Evolutionary conservation across 345 rosid genomes (phyloP).

Genomic region (Abelmoschus esculentus): DNA sequence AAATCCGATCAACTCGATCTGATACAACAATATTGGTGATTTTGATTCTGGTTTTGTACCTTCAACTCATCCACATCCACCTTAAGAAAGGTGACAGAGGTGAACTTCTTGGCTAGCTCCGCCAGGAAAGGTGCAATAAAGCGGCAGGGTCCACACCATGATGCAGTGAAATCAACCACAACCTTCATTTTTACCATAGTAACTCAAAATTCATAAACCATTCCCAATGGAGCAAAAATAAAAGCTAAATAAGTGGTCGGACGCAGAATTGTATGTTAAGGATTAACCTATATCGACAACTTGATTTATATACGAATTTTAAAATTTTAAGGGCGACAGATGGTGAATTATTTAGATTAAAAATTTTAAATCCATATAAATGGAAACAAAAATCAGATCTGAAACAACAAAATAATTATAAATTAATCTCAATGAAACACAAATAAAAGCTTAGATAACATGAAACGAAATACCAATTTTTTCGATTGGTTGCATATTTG

Average conservation of each 20-base stretch:
- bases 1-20: not conserved
- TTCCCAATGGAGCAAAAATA: not conserved
- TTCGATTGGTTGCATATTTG: slow-evolving; percentile 36
- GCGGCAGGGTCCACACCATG: slow-evolving; percentile 85
- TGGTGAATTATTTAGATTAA: not conserved
- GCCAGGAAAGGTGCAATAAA: slow-evolving; percentile 56
- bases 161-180: slow-evolving; percentile 75
- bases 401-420: not conserved
- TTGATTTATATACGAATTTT: too few species aligned
- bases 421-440: not conserved
- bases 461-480: slow-evolving; percentile 31
- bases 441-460: not conserved
- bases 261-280: too few species aligned
- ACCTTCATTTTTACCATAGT: slow-evolving; percentile 26
- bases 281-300: too few species aligned
- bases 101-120: slow-evolving; percentile 60
- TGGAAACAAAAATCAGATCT: not conserved
- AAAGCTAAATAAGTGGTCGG: not conserved
- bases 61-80: slow-evolving; percentile 71
- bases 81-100: slow-evolving; percentile 52
- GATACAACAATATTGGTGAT: not conserved
- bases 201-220: not conserved
- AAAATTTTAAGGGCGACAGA: not conserved
- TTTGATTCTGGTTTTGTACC: slow-evolving; percentile 25
- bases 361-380: not conserved